Base-by-base conservation (phyloP, 192 early-diverging fungal species). In the Obelidium mucronatum region DNA sequence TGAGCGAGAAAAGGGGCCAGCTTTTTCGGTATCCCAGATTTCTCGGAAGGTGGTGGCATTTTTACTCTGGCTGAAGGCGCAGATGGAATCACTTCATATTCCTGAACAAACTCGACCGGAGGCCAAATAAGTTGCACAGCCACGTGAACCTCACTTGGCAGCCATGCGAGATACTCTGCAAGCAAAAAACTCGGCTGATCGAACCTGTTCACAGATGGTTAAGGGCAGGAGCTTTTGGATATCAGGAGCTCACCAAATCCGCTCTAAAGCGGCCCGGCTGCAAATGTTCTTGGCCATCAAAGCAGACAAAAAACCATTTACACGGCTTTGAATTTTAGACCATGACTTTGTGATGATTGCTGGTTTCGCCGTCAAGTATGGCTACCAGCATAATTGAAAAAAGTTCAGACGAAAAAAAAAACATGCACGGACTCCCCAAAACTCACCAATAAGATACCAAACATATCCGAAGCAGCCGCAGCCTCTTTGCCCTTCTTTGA, bases 61-160 rank as follows among this genome's bases (percentile, higher is more conserved):
- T 61, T 58, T 44, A 15, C 5, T 8, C 33, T 40, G 34, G 56
- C 52, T 5, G 53, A 34, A 4, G 52, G 31, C 26, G 17, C 54
- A 51, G 69, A 36, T n/a, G 69, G 54, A 58, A 54, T 78, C 74
- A 75, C 59, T 74, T 87, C 85, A 48, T 80, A 74, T 17, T 74
- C 70, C n/a, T 81, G 70, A 34, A 82, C 79, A 4, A 76, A 65
- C 22, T 78, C 75, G 3, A 81, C 78, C 0, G 82, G 85, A 40
- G 85, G 85, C 85, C 85, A 86, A 53, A 82, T 62, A 26, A 60
- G 28, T 39, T 65, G 55, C 1, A 84, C 56, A 4, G 69, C 55
- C 6, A 74, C 65, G 59, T 88, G 85, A 33, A 88, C 77, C 26
- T 79, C 80, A 35, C 37, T 66, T 5, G 87, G 87, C 15, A 87